Evolutionary conservation across 75 land plant genomes (phyloP).

Genomic region (Pinus taeda): DNA sequence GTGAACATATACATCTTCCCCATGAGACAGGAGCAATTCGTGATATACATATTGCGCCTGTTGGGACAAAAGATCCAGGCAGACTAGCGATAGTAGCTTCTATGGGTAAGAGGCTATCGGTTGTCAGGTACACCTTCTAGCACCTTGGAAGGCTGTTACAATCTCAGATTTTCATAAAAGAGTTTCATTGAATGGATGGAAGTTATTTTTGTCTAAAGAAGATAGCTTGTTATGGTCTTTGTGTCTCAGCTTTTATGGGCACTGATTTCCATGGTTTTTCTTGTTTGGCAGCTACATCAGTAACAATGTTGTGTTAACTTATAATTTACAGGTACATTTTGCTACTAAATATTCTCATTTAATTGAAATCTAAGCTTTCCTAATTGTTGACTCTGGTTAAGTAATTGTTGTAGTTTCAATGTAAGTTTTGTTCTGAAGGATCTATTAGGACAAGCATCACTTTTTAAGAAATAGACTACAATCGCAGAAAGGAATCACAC

Average conservation of each 20-base stretch:
- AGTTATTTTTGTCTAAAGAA: not conserved
- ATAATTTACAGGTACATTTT: conserved; percentile 61
- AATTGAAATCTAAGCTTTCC: too few relatives aligned
- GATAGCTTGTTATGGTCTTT: not conserved
- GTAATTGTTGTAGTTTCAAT: too few relatives aligned
- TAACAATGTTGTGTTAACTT: conserved; percentile 61
- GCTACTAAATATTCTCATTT: too few relatives aligned
- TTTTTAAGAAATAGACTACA: too few relatives aligned
- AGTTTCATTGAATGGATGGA: not conserved
- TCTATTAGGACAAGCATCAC: too few relatives aligned
- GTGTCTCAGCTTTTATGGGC: not conserved
- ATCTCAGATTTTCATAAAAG: not conserved
- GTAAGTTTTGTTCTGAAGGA: too few relatives aligned
- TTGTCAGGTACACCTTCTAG: conserved; percentile 63
- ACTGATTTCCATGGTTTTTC: conserved; percentile 9
- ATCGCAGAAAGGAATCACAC: too few relatives aligned
- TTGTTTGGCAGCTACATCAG: conserved; percentile 54
- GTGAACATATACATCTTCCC: conserved; percentile 62
- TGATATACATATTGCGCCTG: conserved; percentile 62
- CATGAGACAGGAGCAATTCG: conserved; percentile 48
- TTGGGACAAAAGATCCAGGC: conserved; percentile 26
- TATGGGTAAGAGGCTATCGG: conserved; percentile 64
- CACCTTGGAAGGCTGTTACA: not conserved
- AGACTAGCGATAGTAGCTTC: conserved; percentile 75
- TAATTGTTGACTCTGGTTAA: too few relatives aligned